These are phyloP conservation scores for Rhinocladiella similis DNA, from an alignment of 2,329 filamentous ascomycete species.

Conservation along the genomic window DNA sequence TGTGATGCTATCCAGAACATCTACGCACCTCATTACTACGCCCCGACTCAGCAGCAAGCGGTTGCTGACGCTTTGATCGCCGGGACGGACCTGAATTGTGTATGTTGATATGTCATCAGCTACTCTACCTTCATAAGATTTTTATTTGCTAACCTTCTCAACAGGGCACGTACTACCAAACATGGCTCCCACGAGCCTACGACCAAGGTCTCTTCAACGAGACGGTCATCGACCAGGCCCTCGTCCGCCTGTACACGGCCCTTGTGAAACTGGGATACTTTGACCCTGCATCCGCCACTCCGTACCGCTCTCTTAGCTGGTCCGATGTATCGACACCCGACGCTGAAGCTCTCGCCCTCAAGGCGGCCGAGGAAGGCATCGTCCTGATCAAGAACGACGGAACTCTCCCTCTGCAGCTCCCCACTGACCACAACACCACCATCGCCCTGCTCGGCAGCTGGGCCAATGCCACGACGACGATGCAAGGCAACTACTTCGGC, in stretches of 20 bases:
- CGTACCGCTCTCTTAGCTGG: conserved; percentile 56
- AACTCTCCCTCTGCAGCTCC: conserved; percentile 44
- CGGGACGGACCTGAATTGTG: conserved; percentile 56
- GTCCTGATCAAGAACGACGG: conserved; percentile 56
- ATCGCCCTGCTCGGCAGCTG: conserved; percentile 61
- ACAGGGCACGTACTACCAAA: conserved; percentile 48
- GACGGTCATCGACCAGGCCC: conserved; percentile 47
- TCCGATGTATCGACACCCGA: conserved; percentile 56
- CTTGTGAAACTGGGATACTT: conserved; percentile 56
- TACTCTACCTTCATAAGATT: background rate
- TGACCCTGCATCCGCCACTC: conserved; percentile 42
- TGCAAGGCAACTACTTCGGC: conserved; percentile 62
- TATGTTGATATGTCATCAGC: conserved; percentile 1
- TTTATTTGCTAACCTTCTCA: background rate
- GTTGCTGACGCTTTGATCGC: conserved; percentile 51
- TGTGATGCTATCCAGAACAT: conserved; percentile 65
- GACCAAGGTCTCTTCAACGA: conserved; percentile 46
- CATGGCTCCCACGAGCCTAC: conserved; percentile 46
- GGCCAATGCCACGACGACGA: conserved; percentile 57
- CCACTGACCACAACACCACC: conserved; percentile 37
- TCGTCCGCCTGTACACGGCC: conserved; percentile 51
- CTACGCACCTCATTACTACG: conserved; percentile 54
- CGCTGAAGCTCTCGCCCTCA: conserved; percentile 56
- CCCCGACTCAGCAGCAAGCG: conserved; percentile 44
- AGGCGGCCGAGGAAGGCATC: conserved; percentile 51